These are phyloP conservation scores for Psidium friedrichsthalianum DNA, from an alignment of 345 rosid genomes.

Conservation along the genomic window DNA sequence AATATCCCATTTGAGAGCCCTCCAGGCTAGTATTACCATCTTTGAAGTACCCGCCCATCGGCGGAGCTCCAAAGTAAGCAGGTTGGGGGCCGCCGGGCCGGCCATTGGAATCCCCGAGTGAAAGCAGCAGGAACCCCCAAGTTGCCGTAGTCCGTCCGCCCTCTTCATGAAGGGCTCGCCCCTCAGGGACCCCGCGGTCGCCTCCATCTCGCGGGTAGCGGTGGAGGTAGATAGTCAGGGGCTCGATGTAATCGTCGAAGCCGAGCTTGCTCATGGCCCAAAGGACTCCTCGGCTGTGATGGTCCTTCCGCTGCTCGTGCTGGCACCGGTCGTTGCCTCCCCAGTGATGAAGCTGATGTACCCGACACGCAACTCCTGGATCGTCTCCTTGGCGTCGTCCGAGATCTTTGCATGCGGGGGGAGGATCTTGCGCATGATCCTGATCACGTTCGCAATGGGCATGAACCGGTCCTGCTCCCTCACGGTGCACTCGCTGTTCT, in stretches of 20 bases:
- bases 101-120: conserved; percentile 31
- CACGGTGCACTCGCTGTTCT: conserved; percentile 53
- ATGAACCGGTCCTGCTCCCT: conserved; percentile 91
- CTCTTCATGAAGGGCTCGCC: conserved; percentile 53
- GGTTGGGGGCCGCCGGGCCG: conserved; percentile 33
- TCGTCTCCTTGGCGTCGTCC: conserved; percentile 88
- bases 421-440: conserved; percentile 85
- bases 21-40: conserved; percentile 10
- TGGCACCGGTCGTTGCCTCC: conserved; percentile 97
- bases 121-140: conserved; percentile 16
- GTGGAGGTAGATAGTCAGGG: conserved; percentile 59
- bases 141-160: conserved; percentile 23
- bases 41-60: conserved; percentile 21
- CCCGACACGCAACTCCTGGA: conserved; percentile 95
- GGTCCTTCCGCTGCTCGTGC: conserved; percentile 80
- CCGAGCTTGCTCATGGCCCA: conserved; percentile 97
- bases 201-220: conserved; percentile 60
- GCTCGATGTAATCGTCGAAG: conserved; percentile 83
- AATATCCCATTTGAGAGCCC: conserved; percentile 7
- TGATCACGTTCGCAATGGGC: conserved; percentile 89
- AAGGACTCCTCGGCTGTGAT: conserved; percentile 87
- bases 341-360: conserved; percentile 97
- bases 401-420: conserved; percentile 92
- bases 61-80: conserved; percentile 23
- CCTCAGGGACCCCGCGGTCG: conserved; percentile 46